Percentiles rank a stretch among this genome's conserved stretches.
phyloP scores from a whole-genome alignment of 208 protist genomes.

The Leishmania guyanensis region DNA sequence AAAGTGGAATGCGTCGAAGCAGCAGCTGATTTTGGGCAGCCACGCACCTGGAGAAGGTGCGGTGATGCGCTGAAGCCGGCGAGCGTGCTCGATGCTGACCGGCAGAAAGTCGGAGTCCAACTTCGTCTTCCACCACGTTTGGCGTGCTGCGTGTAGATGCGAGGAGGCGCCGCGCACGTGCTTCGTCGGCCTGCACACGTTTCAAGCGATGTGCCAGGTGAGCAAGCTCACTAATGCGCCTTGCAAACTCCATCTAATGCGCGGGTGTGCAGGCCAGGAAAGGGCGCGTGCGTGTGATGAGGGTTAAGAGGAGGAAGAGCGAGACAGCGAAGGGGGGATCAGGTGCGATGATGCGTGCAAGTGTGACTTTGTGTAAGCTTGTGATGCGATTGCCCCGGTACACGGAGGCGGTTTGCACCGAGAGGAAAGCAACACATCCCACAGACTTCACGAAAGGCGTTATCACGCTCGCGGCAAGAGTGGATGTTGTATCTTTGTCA shows the following conservation, averaged over 20 bases:
- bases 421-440: not conserved
- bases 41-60: not conserved
- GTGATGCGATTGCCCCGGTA: not conserved
- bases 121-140: not conserved
- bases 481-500: not conserved
- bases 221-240: constrained; percentile 23
- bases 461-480: not conserved
- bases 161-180: constrained; percentile 8
- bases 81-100: not conserved
- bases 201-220: constrained; percentile 20
- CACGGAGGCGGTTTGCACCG: not conserved
- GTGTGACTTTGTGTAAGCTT: not conserved
- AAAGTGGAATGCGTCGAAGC: constrained; percentile 64
- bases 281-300: not conserved
- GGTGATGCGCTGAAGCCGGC: not conserved
- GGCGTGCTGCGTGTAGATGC: not conserved
- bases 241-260: constrained; percentile 24
- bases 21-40: constrained; percentile 56
- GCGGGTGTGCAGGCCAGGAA: not conserved
- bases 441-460: not conserved
- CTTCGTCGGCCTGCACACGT: constrained; percentile 18
- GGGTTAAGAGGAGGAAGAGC: not conserved
- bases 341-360: not conserved
- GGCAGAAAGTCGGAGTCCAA: not conserved
- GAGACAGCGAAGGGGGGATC: not conserved